phyloP scores from a whole-genome alignment of 2,329 filamentous ascomycete genomes.

The Microcera coccophila region DNA sequence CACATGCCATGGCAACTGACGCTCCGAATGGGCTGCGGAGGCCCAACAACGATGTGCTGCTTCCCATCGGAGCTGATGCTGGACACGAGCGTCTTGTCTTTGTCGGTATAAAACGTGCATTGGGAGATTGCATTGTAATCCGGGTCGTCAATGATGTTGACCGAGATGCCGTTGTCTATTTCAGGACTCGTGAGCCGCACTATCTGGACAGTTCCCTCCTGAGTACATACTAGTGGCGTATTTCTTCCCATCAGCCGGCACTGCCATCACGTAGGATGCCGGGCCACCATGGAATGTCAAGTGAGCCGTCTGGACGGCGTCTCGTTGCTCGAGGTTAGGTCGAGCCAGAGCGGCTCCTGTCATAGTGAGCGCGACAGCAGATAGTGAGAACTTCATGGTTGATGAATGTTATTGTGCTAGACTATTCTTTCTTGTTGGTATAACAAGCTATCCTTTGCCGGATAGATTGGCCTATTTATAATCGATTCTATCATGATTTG shows the following conservation, averaged over 20 bases:
- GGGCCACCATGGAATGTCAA: constrained; percentile 44
- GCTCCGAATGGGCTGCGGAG: constrained; percentile 40
- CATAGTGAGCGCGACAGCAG: constrained; percentile 10
- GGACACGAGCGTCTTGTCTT: constrained; percentile 29
- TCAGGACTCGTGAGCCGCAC: not conserved
- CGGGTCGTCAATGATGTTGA: constrained; percentile 40
- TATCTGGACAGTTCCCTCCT: not conserved
- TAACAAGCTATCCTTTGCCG: too few relatives aligned
- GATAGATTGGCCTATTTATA: not conserved
- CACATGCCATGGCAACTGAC: constrained; percentile 43
- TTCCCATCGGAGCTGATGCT: constrained; percentile 27
- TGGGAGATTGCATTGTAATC: constrained; percentile 41
- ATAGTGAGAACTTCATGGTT: constrained; percentile 21
- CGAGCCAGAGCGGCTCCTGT: constrained; percentile 3
- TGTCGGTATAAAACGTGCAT: constrained; percentile 42
- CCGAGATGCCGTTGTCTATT: constrained; percentile 37
- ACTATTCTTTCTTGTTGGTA: too few relatives aligned
- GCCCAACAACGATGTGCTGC: constrained; percentile 41
- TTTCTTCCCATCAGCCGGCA: constrained; percentile 40
- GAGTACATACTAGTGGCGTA: constrained; percentile 35
- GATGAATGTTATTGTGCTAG: too few relatives aligned
- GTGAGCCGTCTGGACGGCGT: constrained; percentile 35
- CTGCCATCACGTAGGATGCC: constrained; percentile 37
- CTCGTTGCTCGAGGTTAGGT: constrained; percentile 11
- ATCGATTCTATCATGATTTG: not conserved